A percentile compares a stretch with the other conserved stretches of the same genome.
These are phyloP conservation scores for Mesostigma viride DNA, from an alignment of 139 green algal species.

Conservation along the genomic window DNA sequence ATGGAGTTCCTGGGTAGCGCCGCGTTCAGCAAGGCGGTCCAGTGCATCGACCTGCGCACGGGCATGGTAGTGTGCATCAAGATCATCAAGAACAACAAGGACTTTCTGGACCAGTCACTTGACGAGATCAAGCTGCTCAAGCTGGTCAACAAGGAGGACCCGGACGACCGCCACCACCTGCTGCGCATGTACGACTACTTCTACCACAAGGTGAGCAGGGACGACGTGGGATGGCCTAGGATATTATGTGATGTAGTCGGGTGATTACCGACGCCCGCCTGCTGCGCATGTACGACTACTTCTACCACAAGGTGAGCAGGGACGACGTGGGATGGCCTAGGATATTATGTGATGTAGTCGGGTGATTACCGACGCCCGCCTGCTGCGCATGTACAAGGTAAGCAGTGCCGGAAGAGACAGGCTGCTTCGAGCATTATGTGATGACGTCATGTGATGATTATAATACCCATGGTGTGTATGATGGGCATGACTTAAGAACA, in stretches of 20 bases:
- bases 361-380: too few relatives aligned
- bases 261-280: too few relatives aligned
- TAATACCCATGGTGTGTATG: too few relatives aligned
- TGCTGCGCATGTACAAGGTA: conserved; percentile 73
- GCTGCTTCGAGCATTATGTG: too few relatives aligned
- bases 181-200: conserved; percentile 92
- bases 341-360: too few relatives aligned
- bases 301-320: conserved; percentile 67
- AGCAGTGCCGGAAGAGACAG: neutral
- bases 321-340: too few relatives aligned
- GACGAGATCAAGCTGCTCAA: conserved; percentile 94
- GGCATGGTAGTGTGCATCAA: conserved; percentile 79
- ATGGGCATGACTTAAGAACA: too few relatives aligned
- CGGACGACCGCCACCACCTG: conserved; percentile 69
- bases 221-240: too few relatives aligned
- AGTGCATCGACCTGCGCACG: conserved; percentile 78
- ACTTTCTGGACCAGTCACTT: conserved; percentile 92
- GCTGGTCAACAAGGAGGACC: conserved; percentile 76
- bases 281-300: conserved; percentile 88
- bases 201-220: conserved; percentile 59
- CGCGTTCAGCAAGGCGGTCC: conserved; percentile 87
- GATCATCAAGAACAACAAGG: conserved; percentile 97
- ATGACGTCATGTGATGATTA: too few relatives aligned
- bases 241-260: too few relatives aligned
- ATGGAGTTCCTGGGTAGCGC: conserved; percentile 79